A percentile compares a stretch with the other conserved stretches of the same genome.
Conservation (phyloP, 2,329 filamentous ascomycete species). For the Neonectria punicea region DNA sequence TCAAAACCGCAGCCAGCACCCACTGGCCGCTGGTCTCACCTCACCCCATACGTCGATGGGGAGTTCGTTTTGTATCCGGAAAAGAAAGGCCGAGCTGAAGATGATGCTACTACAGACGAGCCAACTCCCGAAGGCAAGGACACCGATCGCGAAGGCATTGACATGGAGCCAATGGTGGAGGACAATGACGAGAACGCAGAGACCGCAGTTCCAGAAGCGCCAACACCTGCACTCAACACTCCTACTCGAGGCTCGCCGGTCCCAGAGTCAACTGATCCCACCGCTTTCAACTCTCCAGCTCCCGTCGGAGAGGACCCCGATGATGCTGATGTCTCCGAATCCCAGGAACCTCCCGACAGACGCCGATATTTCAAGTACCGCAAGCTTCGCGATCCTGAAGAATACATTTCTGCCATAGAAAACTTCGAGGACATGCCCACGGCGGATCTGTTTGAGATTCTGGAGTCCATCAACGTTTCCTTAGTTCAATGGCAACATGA, state of each 20-base stretch:
- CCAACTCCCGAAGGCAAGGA: constrained; percentile 47
- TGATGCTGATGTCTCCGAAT: constrained; percentile 49
- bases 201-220: constrained; percentile 44
- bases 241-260: constrained; percentile 53
- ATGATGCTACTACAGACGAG: constrained; percentile 47
- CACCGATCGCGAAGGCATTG: constrained; percentile 40
- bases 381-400: constrained; percentile 61
- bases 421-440: constrained; percentile 61
- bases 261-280: constrained; percentile 51
- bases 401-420: constrained; percentile 60
- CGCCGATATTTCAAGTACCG: constrained; percentile 56
- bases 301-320: constrained; percentile 50
- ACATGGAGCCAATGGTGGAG: constrained; percentile 47
- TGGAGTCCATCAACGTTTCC: constrained; percentile 57
- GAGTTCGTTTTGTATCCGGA: constrained; percentile 54
- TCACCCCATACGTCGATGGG: constrained; percentile 54
- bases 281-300: constrained; percentile 51
- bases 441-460: constrained; percentile 56
- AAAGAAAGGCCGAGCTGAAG: constrained; percentile 46
- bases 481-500: constrained; percentile 65
- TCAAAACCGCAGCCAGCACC: constrained; percentile 45
- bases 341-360: constrained; percentile 46
- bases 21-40: constrained; percentile 49
- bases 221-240: constrained; percentile 52
- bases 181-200: constrained; percentile 48